Percentiles rank a stretch among this genome's conserved stretches.
Evolutionary conservation across 2,329 filamentous ascomycete species (phyloP).

Genomic region (Xylaria sp.): DNA sequence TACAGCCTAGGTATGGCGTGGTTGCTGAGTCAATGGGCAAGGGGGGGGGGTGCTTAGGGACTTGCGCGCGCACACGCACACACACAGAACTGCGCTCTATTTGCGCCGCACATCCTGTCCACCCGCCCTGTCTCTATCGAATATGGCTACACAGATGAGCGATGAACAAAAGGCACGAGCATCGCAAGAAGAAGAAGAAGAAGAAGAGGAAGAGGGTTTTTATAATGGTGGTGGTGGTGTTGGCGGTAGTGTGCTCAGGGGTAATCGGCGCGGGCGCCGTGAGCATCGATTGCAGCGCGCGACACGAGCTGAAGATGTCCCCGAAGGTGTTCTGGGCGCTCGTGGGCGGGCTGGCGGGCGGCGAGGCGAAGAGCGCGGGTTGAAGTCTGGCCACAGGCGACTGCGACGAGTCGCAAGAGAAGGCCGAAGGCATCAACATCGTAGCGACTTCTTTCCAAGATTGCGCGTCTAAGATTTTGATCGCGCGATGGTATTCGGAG

Average conservation of each 20-base stretch:
- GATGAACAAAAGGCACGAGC: too few relatives aligned
- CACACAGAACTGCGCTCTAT: too few relatives aligned
- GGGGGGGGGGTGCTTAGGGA: too few relatives aligned
- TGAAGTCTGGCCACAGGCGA: conserved; percentile 49
- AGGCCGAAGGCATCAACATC: conserved; percentile 63
- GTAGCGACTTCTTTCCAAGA: conserved; percentile 26
- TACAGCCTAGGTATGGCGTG: too few relatives aligned
- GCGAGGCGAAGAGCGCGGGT: conserved; percentile 58
- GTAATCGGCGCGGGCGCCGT: conserved; percentile 41
- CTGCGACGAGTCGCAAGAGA: conserved; percentile 60
- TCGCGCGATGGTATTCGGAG: conserved; percentile 1
- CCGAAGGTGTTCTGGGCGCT: conserved; percentile 52
- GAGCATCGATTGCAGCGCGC: conserved; percentile 63
- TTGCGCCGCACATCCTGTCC: too few relatives aligned
- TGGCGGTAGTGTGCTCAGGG: conserved; percentile 42
- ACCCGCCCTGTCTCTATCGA: too few relatives aligned
- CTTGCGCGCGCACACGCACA: too few relatives aligned
- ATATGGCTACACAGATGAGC: too few relatives aligned
- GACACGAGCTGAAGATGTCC: conserved; percentile 62
- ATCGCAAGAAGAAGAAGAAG: too few relatives aligned
- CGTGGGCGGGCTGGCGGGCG: conserved; percentile 59
- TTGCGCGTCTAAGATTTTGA: conserved; percentile 2
- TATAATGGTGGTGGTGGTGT: too few relatives aligned
- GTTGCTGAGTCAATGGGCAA: too few relatives aligned
- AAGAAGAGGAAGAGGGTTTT: too few relatives aligned